Percentiles rank a stretch among this genome's conserved stretches.
These are phyloP conservation scores for Colletotrichum paranaense DNA, from an alignment of 2,329 filamentous ascomycete genomes.

Conservation along the genomic window DNA sequence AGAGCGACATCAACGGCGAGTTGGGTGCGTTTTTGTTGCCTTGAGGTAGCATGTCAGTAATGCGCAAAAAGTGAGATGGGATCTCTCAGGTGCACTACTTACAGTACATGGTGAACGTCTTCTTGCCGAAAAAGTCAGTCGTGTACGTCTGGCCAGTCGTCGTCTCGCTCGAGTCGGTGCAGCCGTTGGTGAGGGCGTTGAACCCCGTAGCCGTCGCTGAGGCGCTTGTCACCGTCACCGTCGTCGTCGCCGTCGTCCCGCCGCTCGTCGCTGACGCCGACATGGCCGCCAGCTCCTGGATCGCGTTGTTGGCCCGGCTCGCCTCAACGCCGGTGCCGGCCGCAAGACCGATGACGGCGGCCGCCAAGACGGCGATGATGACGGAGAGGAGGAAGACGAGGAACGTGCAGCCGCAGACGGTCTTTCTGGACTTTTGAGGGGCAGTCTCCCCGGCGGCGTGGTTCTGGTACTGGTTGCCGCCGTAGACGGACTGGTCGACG, in stretches of 20 bases:
- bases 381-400: slow-evolving; percentile 54
- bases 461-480: slow-evolving; percentile 7
- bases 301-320: slow-evolving; percentile 51
- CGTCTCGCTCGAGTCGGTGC: slow-evolving; percentile 46
- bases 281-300: slow-evolving; percentile 44
- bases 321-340: slow-evolving; percentile 56
- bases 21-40: slow-evolving; percentile 53
- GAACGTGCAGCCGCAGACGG: slow-evolving; percentile 43
- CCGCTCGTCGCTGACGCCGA: slow-evolving; percentile 37
- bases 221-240: slow-evolving; percentile 33
- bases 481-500: slow-evolving; percentile 27
- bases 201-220: slow-evolving; percentile 43
- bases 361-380: slow-evolving; percentile 52
- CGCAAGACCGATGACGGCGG: slow-evolving; percentile 56
- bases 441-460: not conserved
- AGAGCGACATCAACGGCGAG: slow-evolving; percentile 51
- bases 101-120: slow-evolving; percentile 55
- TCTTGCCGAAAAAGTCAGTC: slow-evolving; percentile 48
- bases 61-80: not conserved
- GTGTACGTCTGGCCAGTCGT: slow-evolving; percentile 53
- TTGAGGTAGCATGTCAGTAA: not conserved
- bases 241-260: slow-evolving; percentile 37
- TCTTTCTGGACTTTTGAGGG: slow-evolving; percentile 17
- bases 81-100: not conserved
- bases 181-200: slow-evolving; percentile 51